Conservation (phyloP, 139 green algal species). For the Chlamydomonas sphaeroides region DNA sequence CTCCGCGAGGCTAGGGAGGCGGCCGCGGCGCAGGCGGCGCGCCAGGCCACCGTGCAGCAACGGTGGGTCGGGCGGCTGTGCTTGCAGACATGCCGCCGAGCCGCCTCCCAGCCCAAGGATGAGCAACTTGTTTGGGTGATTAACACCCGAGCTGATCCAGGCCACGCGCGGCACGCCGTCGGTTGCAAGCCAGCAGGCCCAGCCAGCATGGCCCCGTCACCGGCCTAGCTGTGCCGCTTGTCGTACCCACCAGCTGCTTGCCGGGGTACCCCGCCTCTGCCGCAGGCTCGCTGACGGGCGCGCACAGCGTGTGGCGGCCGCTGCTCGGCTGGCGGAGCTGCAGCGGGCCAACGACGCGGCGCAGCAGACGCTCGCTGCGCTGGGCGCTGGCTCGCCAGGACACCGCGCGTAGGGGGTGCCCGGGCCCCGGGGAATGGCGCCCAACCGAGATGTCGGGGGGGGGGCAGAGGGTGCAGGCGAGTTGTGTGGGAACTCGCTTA, state of each 20-base stretch:
- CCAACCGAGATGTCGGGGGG: no score
- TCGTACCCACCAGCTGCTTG: no score
- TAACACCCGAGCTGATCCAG: background rate
- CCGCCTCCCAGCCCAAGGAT: background rate
- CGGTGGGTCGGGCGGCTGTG: background rate
- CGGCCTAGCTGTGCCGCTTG: no score
- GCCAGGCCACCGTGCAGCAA: background rate
- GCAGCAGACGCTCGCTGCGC: background rate
- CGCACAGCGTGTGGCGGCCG: background rate
- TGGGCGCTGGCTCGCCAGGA: no score
- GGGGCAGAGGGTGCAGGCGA: no score
- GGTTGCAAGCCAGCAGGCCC: no score
- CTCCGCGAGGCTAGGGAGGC: background rate
- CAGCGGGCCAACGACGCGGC: slow-evolving; percentile 10
- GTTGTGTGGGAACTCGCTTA: no score
- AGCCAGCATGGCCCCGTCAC: no score
- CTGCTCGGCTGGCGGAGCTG: slow-evolving; percentile 20
- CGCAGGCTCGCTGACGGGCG: background rate
- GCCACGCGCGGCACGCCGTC: background rate
- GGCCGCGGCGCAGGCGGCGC: background rate
- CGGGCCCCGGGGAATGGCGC: no score
- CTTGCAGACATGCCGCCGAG: background rate
- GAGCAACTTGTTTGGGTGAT: background rate
- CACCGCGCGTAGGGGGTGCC: no score
- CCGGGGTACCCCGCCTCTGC: background rate